These are phyloP conservation scores for Somion occarium DNA, from an alignment of 1,284 basidiomycete genomes.

Conservation along the genomic window DNA sequence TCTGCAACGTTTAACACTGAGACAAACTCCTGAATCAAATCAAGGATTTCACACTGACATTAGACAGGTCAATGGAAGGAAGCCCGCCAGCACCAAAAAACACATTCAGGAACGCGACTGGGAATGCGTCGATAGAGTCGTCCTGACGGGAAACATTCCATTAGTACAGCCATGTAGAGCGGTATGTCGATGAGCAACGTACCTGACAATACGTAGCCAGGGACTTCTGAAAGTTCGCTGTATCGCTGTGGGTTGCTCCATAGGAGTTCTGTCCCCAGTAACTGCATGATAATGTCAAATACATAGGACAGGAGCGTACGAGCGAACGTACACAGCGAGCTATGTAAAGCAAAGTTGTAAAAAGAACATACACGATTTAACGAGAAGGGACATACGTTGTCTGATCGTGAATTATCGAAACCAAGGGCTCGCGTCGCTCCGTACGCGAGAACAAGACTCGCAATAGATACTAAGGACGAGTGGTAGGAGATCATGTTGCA, in stretches of 20 bases:
- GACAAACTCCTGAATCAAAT: background rate
- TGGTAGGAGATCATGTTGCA: slow-evolving; percentile 14
- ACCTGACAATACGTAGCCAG: slow-evolving; percentile 49
- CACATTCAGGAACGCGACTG: slow-evolving; percentile 54
- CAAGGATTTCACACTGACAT: slow-evolving; percentile 33
- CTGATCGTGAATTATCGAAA: slow-evolving; percentile 22
- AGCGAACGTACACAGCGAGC: slow-evolving; percentile 8
- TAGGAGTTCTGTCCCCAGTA: slow-evolving; percentile 54
- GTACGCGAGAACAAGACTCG: slow-evolving; percentile 12
- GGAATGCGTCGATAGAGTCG: slow-evolving; percentile 47
- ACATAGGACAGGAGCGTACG: background rate
- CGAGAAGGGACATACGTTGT: slow-evolving; percentile 20
- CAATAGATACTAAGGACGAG: slow-evolving; percentile 6
- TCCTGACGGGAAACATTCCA: slow-evolving; percentile 30
- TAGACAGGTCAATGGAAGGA: slow-evolving; percentile 57
- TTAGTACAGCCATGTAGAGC: background rate
- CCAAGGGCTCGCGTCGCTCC: slow-evolving; percentile 12
- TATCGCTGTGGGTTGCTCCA: slow-evolving; percentile 44
- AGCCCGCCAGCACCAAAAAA: slow-evolving; percentile 52
- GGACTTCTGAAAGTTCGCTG: slow-evolving; percentile 44
- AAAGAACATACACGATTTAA: background rate
- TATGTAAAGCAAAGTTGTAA: background rate
- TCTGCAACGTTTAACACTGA: slow-evolving; percentile 27
- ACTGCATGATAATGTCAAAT: slow-evolving; percentile 10
- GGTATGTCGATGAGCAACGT: slow-evolving; percentile 1